Evolutionary conservation across 805 yeast genomes (phyloP).

Genomic region (Starmera pachycereana): DNA sequence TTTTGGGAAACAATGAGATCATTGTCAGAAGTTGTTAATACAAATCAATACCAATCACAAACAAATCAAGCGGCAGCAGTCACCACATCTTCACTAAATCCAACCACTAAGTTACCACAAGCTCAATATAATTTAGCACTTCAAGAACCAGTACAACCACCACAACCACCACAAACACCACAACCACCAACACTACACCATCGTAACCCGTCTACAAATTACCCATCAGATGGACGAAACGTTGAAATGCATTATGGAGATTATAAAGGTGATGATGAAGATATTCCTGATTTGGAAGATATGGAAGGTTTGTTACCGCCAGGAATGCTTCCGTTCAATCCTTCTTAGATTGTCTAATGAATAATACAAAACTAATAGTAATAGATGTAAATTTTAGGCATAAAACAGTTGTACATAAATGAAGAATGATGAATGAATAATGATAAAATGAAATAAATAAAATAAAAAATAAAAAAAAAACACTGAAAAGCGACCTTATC

Average conservation of each 20-base stretch:
- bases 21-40: slow-evolving; percentile 31
- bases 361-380: neutral
- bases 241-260: slow-evolving; percentile 3
- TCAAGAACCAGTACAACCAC: no score
- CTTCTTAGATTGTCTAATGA: slow-evolving; percentile 7
- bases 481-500: slow-evolving; percentile 17
- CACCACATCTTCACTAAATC: neutral
- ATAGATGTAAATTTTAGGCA: neutral
- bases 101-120: neutral
- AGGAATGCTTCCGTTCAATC: slow-evolving; percentile 15
- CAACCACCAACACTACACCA: neutral
- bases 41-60: slow-evolving; percentile 6
- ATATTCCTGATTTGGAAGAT: slow-evolving; percentile 10
- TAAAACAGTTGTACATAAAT: neutral
- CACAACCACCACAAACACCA: no score
- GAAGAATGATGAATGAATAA: no score
- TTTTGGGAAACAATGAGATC: slow-evolving; percentile 65
- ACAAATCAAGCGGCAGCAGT: neutral
- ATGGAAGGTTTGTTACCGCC: slow-evolving; percentile 7
- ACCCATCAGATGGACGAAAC: neutral
- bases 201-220: neutral
- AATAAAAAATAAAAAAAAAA: no score
- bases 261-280: slow-evolving; percentile 7
- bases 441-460: neutral
- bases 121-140: no score